Percentiles rank a stretch among this genome's conserved stretches.
Conservation (phyloP, 257 asterid genomes). For the Oldenlandia corymbosa region DNA sequence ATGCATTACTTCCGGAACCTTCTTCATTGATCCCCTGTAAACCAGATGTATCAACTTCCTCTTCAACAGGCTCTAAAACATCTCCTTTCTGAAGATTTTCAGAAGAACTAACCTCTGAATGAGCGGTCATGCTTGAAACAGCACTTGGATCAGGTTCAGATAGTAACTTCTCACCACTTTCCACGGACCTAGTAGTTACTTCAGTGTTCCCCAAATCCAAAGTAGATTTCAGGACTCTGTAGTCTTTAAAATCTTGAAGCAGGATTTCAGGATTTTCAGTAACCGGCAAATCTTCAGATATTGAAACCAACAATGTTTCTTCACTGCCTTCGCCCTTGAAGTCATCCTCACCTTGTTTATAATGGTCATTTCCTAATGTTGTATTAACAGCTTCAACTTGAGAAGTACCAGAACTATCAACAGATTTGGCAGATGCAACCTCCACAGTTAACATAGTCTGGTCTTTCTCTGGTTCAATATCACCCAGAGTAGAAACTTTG, state of each 20-base stretch:
- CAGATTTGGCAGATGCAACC: constrained; percentile 26
- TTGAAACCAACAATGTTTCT: constrained; percentile 10
- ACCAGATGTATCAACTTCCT: constrained; percentile 14
- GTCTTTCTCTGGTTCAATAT: constrained; percentile 21
- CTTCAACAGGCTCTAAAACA: constrained; percentile 8
- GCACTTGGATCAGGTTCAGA: constrained; percentile 22
- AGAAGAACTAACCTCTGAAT: constrained; percentile 15
- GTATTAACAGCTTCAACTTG: constrained; percentile 21
- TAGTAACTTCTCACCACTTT: constrained; percentile 15
- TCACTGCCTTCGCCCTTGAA: constrained; percentile 5
- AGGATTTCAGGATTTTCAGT: constrained; percentile 17
- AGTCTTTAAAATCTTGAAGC: constrained; percentile 28
- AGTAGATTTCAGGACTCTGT: constrained; percentile 21
- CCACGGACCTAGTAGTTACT: constrained; percentile 19
- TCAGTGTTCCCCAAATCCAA: constrained; percentile 28
- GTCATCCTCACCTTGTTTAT: constrained; percentile 12
- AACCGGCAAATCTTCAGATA: constrained; percentile 15
- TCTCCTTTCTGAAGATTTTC: constrained; percentile 16
- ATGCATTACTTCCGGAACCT: constrained; percentile 8
- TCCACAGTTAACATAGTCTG: constrained; percentile 13
- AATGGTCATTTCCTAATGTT: neutral
- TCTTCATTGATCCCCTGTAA: neutral
- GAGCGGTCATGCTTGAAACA: constrained; percentile 13
- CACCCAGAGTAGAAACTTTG: constrained; percentile 1
- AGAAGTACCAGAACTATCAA: constrained; percentile 21